Evolutionary conservation across 169 alveolate genomes (phyloP), one percentile per base, ranked within the genome.

Genomic region (Plasmodium fragile): DNA sequence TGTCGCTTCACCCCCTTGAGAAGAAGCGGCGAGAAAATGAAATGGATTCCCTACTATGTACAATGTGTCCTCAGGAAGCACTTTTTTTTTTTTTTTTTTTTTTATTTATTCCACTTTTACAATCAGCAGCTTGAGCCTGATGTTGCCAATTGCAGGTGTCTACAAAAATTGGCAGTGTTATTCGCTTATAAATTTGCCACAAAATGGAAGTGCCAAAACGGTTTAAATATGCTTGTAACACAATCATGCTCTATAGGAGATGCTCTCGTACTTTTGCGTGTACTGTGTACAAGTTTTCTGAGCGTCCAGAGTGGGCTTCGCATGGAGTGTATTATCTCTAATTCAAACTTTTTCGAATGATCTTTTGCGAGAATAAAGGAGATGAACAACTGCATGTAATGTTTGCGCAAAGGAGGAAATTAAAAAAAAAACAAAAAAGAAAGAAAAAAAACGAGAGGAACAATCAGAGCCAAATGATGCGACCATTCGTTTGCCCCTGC

Each of bases 21-120:
- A 65, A 65, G 75, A 65, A 28, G 75, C 75, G 36, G 75, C 36
- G 36, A 65, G 75, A 65, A 65, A 65, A 65, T 65, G 30, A n/a
- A 65, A 65, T 65, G 59, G 59, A 18, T 49, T 49, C 22, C 25
- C 59, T 13, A 49, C 59, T 13, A 11, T 11, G 59, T 49, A 22
- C 22, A 49, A 13, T 65, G 28, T 65, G 18, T 65, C 13, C 39
- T n/a, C 36, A 65, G 30, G 36, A 0, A 22, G 41, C 25, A 65
- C 75, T 59, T 59, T 22, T 59, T 59, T 59, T 59, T 25, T 22
- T 65, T 7, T 65, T 65, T 65, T 65, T 65, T 65, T 59, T 16
- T 59, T 18, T 18, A 0, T 53, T 53, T 53, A 22, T 65, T 7
- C 4, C 41, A 18, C 36, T 28, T 65, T 65, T 65, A 65, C n/a